phyloP scores from a whole-genome alignment of 352 stramenopile genomes.

The Phytophthora macrochlamydospora region DNA sequence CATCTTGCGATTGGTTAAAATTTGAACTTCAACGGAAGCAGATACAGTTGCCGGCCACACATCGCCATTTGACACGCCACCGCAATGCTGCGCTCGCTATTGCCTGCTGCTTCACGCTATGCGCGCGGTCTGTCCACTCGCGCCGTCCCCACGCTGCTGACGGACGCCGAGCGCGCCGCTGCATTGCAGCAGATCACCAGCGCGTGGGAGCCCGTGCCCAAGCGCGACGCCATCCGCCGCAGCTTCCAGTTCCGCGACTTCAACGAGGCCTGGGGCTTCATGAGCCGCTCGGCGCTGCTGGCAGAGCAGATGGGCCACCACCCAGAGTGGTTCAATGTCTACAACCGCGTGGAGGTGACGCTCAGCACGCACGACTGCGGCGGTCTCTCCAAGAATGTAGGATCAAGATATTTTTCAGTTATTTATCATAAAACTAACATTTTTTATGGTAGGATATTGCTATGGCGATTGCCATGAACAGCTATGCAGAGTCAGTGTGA shows the following conservation, averaged over 20 bases:
- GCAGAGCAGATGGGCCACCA: constrained; percentile 96
- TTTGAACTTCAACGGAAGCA: too few relatives aligned
- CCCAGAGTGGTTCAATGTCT: constrained; percentile 99
- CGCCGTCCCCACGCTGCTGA: constrained; percentile 53
- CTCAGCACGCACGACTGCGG: constrained; percentile 96
- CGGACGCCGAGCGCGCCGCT: constrained; percentile 41
- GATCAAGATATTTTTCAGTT: constrained; percentile 32
- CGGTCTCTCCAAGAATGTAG: constrained; percentile 91
- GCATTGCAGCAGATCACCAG: constrained; percentile 50
- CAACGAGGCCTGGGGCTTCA: constrained; percentile 81
- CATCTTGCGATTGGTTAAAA: too few relatives aligned
- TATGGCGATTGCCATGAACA: constrained; percentile 81
- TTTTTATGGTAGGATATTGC: constrained; percentile 49
- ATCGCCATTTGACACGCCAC: too few relatives aligned
- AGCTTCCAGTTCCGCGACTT: constrained; percentile 89
- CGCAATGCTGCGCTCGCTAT: constrained; percentile 1
- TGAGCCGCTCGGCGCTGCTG: constrained; percentile 70
- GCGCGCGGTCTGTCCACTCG: constrained; percentile 27
- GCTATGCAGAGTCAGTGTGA: constrained; percentile 48
- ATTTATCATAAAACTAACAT: background rate
- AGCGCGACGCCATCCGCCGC: constrained; percentile 84
- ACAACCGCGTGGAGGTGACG: constrained; percentile 97
- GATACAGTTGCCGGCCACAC: too few relatives aligned
- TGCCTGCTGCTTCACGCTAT: background rate
- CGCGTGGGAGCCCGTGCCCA: constrained; percentile 55